Evolutionary conservation across 2,329 filamentous ascomycete species (phyloP).

Genomic region (Helminthosporium solani): DNA sequence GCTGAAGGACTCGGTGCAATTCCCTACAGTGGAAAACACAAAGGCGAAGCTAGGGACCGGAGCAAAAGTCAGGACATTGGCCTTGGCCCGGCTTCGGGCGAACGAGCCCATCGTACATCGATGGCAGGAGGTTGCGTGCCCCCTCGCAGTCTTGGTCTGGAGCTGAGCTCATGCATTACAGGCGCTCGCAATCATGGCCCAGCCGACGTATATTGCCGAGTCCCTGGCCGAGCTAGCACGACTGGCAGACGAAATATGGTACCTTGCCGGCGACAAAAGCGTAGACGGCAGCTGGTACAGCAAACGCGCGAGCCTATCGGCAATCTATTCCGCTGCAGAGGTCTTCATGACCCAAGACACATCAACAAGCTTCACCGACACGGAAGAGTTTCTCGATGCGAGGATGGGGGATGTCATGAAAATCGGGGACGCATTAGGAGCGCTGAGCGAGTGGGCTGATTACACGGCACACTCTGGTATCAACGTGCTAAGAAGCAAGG

Average conservation of each 20-base stretch:
- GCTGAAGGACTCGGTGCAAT: constrained; percentile 55
- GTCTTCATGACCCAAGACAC: constrained; percentile 92
- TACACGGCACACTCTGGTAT: constrained; percentile 76
- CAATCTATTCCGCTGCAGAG: constrained; percentile 72
- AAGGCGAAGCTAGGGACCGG: constrained; percentile 51
- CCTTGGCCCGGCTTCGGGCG: constrained; percentile 73
- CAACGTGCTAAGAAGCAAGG: constrained; percentile 86
- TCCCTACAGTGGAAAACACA: constrained; percentile 35
- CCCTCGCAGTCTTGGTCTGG: constrained; percentile 28
- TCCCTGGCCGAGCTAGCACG: constrained; percentile 77
- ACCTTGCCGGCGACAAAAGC: constrained; percentile 75
- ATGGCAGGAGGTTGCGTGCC: constrained; percentile 76
- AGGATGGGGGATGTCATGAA: constrained; percentile 69
- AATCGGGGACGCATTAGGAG: constrained; percentile 62
- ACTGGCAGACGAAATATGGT: constrained; percentile 91
- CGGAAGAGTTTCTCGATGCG: constrained; percentile 75
- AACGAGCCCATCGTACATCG: constrained; percentile 72
- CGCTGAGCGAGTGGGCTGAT: constrained; percentile 73
- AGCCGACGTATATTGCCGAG: constrained; percentile 72
- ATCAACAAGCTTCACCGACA: constrained; percentile 71
- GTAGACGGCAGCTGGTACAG: constrained; percentile 91
- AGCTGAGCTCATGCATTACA: constrained; percentile 38
- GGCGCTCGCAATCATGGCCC: constrained; percentile 88
- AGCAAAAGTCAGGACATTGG: constrained; percentile 67
- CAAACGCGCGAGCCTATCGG: constrained; percentile 62